phyloP scores from a whole-genome alignment of 192 early-diverging fungal genomes.

The Backusella tuberculispora region DNA sequence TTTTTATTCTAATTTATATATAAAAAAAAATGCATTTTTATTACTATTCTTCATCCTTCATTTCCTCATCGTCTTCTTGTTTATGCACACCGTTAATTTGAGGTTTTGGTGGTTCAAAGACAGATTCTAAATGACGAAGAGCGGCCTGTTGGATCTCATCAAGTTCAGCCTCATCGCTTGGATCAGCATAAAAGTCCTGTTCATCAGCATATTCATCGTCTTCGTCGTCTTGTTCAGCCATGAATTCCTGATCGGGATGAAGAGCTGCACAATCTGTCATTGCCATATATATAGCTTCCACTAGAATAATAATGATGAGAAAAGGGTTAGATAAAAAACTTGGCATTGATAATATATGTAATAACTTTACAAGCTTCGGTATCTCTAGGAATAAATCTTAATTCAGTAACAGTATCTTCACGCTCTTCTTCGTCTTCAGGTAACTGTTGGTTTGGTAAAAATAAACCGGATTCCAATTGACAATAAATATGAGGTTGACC shows the following conservation, averaged over 20 bases:
- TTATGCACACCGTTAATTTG: slow-evolving; percentile 13
- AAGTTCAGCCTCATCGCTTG: slow-evolving; percentile 43
- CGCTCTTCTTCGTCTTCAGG: slow-evolving; percentile 42
- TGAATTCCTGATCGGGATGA: slow-evolving; percentile 65
- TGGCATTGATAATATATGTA: neutral
- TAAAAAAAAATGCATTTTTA: too few species aligned
- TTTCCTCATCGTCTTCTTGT: slow-evolving; percentile 3
- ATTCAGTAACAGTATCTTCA: slow-evolving; percentile 54
- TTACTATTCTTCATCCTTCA: neutral
- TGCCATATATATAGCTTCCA: slow-evolving; percentile 69
- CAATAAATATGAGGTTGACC: slow-evolving; percentile 65
- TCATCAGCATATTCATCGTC: slow-evolving; percentile 45
- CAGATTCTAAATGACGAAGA: slow-evolving; percentile 40
- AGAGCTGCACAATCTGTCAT: slow-evolving; percentile 68
- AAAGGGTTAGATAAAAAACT: neutral
- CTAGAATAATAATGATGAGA: slow-evolving; percentile 35
- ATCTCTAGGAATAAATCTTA: slow-evolving; percentile 66
- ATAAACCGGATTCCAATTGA: slow-evolving; percentile 55
- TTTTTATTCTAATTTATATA: too few species aligned
- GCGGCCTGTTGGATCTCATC: slow-evolving; percentile 46
- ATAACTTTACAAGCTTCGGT: slow-evolving; percentile 50
- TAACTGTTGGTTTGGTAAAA: slow-evolving; percentile 45
- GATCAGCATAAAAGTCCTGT: slow-evolving; percentile 29
- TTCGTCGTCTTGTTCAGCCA: slow-evolving; percentile 47
- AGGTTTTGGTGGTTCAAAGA: slow-evolving; percentile 25